Evolutionary conservation across 106 monocot genomes (phyloP).

Genomic region (Vanilla planifolia): DNA sequence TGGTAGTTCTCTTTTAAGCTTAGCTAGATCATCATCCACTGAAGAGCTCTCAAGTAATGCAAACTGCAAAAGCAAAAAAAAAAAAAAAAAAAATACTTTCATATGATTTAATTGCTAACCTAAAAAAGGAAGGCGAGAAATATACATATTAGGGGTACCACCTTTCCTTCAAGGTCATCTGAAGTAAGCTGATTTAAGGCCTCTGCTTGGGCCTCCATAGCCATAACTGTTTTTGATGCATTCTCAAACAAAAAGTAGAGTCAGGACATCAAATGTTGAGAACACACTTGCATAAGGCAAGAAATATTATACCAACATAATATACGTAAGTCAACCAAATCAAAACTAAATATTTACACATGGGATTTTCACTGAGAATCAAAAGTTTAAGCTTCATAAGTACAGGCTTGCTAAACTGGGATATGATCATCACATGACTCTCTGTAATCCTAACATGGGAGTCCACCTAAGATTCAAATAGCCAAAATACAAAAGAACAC

Average conservation of each 20-base stretch:
- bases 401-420: too few species aligned
- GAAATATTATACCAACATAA: too few species aligned
- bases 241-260: neutral
- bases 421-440: too few species aligned
- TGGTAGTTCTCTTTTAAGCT: constrained; percentile 63
- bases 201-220: constrained; percentile 97
- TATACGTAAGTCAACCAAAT: too few species aligned
- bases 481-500: too few species aligned
- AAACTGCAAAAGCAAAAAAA: constrained; percentile 53
- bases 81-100: neutral
- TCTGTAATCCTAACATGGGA: too few species aligned
- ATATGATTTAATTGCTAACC: neutral
- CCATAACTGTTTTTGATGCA: constrained; percentile 61
- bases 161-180: constrained; percentile 99
- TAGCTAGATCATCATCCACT: constrained; percentile 94
- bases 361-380: too few species aligned
- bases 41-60: constrained; percentile 84
- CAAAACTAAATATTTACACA: too few species aligned
- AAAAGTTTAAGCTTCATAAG: too few species aligned
- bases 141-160: constrained; percentile 15
- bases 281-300: too few species aligned
- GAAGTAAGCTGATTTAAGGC: constrained; percentile 84
- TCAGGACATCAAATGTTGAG: neutral
- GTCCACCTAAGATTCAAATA: too few species aligned
- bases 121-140: constrained; percentile 1